Evolutionary conservation across 208 protist species (phyloP).

Genomic region (Novymonas esmeraldas): DNA sequence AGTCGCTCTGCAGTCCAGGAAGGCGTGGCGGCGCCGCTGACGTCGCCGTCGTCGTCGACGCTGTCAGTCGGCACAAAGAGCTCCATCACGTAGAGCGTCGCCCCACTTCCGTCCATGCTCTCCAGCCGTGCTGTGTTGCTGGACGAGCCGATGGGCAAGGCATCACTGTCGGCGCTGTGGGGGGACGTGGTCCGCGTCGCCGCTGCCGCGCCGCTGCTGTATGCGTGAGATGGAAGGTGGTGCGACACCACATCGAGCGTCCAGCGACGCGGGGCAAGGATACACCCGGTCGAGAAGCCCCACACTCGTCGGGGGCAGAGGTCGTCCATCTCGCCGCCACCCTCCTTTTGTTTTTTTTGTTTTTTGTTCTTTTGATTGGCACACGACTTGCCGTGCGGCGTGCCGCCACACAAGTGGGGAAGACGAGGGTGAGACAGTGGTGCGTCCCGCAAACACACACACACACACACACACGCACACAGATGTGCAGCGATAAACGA

Average conservation of each 20-base stretch:
- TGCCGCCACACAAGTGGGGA: neutral
- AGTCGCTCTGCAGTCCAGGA: constrained; percentile 3
- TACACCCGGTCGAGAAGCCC: constrained; percentile 46
- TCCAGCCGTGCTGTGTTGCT: constrained; percentile 61
- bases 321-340: constrained; percentile 18
- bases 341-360: no score
- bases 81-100: constrained; percentile 57
- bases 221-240: constrained; percentile 32
- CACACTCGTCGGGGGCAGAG: constrained; percentile 42
- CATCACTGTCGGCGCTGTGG: neutral
- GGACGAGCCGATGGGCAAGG: constrained; percentile 19
- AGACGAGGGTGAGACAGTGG: no score
- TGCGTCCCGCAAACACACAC: neutral
- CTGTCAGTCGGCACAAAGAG: constrained; percentile 40
- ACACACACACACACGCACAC: neutral
- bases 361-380: no score
- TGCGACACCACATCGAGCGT: constrained; percentile 56
- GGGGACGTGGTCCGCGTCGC: neutral
- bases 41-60: no score
- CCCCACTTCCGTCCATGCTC: constrained; percentile 29
- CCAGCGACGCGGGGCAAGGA: constrained; percentile 67
- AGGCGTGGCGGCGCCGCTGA: neutral
- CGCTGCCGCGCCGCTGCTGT: neutral
- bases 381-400: neutral
- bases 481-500: neutral